Conservation (phyloP, 257 asterid species). For the Coffea canephora region DNA sequence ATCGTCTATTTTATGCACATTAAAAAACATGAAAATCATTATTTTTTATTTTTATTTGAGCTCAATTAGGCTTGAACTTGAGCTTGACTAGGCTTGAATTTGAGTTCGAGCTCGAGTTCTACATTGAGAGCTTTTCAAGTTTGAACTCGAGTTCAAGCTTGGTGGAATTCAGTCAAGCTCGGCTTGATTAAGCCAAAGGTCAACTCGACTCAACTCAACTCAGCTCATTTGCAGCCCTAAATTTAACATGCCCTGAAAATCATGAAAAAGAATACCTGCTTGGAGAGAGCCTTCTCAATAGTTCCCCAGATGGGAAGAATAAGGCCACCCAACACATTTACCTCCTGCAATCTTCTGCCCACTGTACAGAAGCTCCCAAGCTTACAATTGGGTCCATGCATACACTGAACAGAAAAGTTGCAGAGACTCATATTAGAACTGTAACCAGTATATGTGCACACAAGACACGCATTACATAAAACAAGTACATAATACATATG, state of each 20-base stretch:
- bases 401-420: slow-evolving; percentile 63
- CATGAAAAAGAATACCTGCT: slow-evolving; percentile 56
- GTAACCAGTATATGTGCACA: not conserved
- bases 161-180: too few relatives aligned
- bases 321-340: slow-evolving; percentile 90
- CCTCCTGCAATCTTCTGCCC: slow-evolving; percentile 93
- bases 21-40: too few relatives aligned
- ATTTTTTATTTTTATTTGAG: too few relatives aligned
- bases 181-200: too few relatives aligned
- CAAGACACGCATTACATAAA: not conserved
- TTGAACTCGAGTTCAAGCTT: too few relatives aligned
- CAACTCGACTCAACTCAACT: not conserved
- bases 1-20: too few relatives aligned
- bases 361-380: slow-evolving; percentile 76
- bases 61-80: too few relatives aligned
- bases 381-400: slow-evolving; percentile 98
- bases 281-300: slow-evolving; percentile 82
- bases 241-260: not conserved
- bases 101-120: too few relatives aligned
- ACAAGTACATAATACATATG: not conserved
- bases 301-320: slow-evolving; percentile 99
- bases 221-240: too few relatives aligned
- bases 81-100: too few relatives aligned
- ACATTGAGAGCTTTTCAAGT: too few relatives aligned
- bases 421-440: not conserved